A percentile compares a stretch with the other conserved stretches of the same genome.
phyloP scores from a whole-genome alignment of 2,329 filamentous ascomycete species.

The Colletotrichum sp. region DNA sequence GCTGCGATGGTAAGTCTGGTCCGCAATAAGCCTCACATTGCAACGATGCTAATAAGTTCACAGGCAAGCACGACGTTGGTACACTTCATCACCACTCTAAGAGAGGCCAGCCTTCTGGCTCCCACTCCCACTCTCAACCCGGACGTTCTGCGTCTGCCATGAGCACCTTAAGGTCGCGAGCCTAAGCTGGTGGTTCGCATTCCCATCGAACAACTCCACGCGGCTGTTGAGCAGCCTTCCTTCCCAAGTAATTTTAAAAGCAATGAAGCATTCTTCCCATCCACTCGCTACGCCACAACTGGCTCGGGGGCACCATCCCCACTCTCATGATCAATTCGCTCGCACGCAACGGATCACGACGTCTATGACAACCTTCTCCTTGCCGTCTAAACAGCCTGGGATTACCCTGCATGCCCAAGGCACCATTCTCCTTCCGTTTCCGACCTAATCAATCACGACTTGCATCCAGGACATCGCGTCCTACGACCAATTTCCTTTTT shows the following conservation, averaged over 20 bases:
- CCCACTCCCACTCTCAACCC: constrained; percentile 38
- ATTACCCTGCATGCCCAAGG: constrained; percentile 6
- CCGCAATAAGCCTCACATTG: not conserved
- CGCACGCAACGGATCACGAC: constrained; percentile 24
- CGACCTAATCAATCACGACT: constrained; percentile 13
- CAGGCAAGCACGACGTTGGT: constrained; percentile 78
- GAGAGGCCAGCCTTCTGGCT: constrained; percentile 44
- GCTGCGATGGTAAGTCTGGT: constrained; percentile 86
- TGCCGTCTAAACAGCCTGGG: constrained; percentile 7
- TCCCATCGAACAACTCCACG: not conserved
- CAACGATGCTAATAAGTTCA: constrained; percentile 25
- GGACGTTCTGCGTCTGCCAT: constrained; percentile 38
- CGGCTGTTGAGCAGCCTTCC: constrained; percentile 7
- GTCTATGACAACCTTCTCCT: constrained; percentile 22
- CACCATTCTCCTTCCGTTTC: constrained; percentile 9
- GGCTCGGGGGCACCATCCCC: constrained; percentile 4
- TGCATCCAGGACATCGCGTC: constrained; percentile 17
- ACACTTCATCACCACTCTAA: constrained; percentile 56
- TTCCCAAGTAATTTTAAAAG: not conserved
- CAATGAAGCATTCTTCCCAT: constrained; percentile 14
- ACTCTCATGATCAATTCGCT: constrained; percentile 21
- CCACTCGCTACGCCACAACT: constrained; percentile 10
- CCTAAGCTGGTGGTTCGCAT: constrained; percentile 25
- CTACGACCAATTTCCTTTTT: constrained; percentile 15
- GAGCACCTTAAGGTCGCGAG: constrained; percentile 39